Conservation (phyloP, 2,329 filamentous ascomycete species). For the Stemphylium vesicarium region DNA sequence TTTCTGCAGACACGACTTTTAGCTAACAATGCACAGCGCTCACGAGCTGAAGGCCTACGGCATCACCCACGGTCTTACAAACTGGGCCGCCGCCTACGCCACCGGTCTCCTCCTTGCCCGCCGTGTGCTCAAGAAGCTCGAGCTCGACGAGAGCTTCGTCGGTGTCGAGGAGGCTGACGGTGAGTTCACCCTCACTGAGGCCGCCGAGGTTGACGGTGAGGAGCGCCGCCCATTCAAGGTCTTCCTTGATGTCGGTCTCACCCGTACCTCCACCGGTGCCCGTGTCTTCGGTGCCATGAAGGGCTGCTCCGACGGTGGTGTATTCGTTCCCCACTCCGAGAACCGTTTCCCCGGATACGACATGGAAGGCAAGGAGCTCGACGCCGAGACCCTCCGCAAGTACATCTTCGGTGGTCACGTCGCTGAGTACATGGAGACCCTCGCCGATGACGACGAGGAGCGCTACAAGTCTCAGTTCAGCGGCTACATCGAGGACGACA, state of each 20-base stretch:
- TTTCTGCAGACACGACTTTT: neutral
- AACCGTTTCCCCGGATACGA: slow-evolving; percentile 99
- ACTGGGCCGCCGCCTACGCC: slow-evolving; percentile 98
- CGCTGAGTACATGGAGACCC: slow-evolving; percentile 99
- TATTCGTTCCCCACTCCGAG: slow-evolving; percentile 97
- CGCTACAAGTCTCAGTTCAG: slow-evolving; percentile 98
- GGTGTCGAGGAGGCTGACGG: slow-evolving; percentile 97
- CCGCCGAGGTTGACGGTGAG: slow-evolving; percentile 88
- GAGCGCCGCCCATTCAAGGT: slow-evolving; percentile 97
- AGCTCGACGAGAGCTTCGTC: slow-evolving; percentile 87
- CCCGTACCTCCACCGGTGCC: slow-evolving; percentile 96
- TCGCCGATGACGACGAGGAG: slow-evolving; percentile 99
- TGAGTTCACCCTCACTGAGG: slow-evolving; percentile 96
- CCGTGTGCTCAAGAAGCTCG: slow-evolving; percentile 96
- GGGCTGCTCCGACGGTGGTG: slow-evolving; percentile 97
- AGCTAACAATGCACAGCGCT: slow-evolving; percentile 54
- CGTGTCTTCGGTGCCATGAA: slow-evolving; percentile 99
- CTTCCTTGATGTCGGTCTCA: slow-evolving; percentile 96
- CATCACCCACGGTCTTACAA: slow-evolving; percentile 97
- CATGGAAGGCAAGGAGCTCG: slow-evolving; percentile 96
- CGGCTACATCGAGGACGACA: slow-evolving; percentile 95
- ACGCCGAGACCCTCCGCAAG: slow-evolving; percentile 94
- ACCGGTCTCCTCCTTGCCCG: slow-evolving; percentile 97
- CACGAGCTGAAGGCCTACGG: slow-evolving; percentile 99
- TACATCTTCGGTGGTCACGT: slow-evolving; percentile 99